These are phyloP conservation scores for Panicum hallii DNA, from an alignment of 202 grass and related monocot species.

Conservation along the genomic window DNA sequence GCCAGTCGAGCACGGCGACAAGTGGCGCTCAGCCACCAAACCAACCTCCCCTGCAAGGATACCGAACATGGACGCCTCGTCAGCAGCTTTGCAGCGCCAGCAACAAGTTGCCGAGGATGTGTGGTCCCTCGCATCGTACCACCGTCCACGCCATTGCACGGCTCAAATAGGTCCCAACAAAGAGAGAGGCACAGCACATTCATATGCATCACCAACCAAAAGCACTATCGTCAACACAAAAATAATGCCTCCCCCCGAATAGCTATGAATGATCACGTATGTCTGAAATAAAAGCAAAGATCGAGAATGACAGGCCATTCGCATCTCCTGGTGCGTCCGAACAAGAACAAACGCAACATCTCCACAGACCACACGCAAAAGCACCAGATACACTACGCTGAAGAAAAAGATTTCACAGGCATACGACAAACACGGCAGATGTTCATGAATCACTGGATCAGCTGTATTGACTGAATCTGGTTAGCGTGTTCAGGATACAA, in stretches of 20 bases:
- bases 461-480: constrained; percentile 29
- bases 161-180: neutral
- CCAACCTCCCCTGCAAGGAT: neutral
- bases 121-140: neutral
- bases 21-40: neutral
- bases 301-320: neutral
- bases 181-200: neutral
- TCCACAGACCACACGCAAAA: neutral
- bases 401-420: constrained; percentile 1
- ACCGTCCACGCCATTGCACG: neutral
- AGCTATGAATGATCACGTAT: neutral
- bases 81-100: constrained; percentile 4
- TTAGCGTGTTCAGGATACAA: constrained; percentile 18
- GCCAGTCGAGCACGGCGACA: neutral
- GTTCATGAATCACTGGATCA: constrained; percentile 27
- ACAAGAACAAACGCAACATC: neutral
- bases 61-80: constrained; percentile 11
- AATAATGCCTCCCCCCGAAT: neutral
- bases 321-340: neutral
- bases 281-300: neutral
- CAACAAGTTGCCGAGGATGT: neutral
- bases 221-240: neutral
- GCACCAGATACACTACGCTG: neutral
- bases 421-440: neutral
- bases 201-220: constrained; percentile 4